Evolutionary conservation across 164 flowering plant genomes (phyloP), one percentile per base, ranked within the genome.

Genomic region (grape (Vitis vinifera)): DNA sequence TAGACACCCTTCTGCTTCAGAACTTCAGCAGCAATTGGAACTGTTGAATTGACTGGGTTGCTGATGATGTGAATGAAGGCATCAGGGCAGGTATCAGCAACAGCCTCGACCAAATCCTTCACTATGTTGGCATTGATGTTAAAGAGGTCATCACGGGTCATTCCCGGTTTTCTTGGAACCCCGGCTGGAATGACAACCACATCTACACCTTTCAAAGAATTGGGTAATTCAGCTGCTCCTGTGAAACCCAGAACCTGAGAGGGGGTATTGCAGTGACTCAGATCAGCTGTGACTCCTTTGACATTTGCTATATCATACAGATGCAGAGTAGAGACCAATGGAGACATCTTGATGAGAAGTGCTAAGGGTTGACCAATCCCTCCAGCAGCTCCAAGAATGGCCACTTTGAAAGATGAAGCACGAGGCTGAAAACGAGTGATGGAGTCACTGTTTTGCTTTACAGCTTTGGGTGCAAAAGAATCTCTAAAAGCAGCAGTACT

Each of bases 181-280:
- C 88, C 89, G 65, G 91, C 89, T 51, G 89, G 89, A 49, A 87
- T 85, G 50, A 89, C 88, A 53, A 87, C 90, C 50, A 89, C 91
- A 69, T 89, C 78, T 9, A 84, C 89, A 56, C 84, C 91, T 76
- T 84, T 86, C 76, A 87, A 77, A 23, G 71, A 76, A 51, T 79
- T 65, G 52, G 80, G 84, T 51, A 87, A 77, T 67, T 87, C 89
- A 63, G 87, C 50, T 12, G 74, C 62, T 4, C 93, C 93, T 1
- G 91, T 87, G 77, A 87, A 89, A 76, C 78, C 91, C 44, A 77
- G 65, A 30, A 87, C 89, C 68, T 80, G 79, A 12, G 91, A 84
- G 0, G 91, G 89, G 51, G 93, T 87, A 71, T 87, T 89, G 87
- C 91, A 89, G 77, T 89, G 91, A 65, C 89, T 85, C 31, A 89